Evolutionary conservation across 495 filamentous ascomycete species (phyloP).

Genomic region (Tetracladium marchalianum): DNA sequence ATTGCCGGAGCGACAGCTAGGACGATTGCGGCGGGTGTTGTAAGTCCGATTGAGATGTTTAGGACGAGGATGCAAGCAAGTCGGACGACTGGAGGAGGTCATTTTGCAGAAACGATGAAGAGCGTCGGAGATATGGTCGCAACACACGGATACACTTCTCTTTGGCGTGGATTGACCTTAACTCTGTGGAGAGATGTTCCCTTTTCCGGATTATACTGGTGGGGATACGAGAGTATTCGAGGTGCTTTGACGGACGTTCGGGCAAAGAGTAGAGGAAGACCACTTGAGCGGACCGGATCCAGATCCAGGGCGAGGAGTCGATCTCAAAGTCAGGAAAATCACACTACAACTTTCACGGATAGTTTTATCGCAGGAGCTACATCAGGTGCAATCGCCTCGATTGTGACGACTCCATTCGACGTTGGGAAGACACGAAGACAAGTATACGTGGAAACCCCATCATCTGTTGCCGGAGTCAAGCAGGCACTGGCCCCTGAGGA

Average conservation of each 20-base stretch:
- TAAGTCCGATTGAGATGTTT: constrained; percentile 92
- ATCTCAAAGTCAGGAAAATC: constrained; percentile 43
- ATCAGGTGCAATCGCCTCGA: constrained; percentile 74
- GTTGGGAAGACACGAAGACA: constrained; percentile 95
- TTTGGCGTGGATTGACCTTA: constrained; percentile 88
- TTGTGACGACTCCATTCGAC: constrained; percentile 94
- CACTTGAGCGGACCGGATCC: constrained; percentile 19
- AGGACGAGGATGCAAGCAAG: constrained; percentile 83
- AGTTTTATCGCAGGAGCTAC: constrained; percentile 77
- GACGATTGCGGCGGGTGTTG: constrained; percentile 67
- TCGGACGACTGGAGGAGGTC: constrained; percentile 35
- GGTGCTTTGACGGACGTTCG: constrained; percentile 53
- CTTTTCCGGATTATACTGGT: constrained; percentile 96
- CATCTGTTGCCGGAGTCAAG: constrained; percentile 16
- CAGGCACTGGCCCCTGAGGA: constrained; percentile 52
- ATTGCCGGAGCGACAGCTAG: constrained; percentile 71
- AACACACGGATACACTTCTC: constrained; percentile 60
- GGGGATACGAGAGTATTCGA: constrained; percentile 83
- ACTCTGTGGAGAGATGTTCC: constrained; percentile 97
- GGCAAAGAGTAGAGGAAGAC: constrained; percentile 30
- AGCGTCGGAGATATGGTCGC: constrained; percentile 73
- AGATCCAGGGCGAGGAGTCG: constrained; percentile 30
- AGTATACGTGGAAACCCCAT: constrained; percentile 48
- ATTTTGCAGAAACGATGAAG: constrained; percentile 62
- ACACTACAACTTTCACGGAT: constrained; percentile 67